A percentile compares a stretch with the other conserved stretches of the same genome.
Conservation (phyloP, 202 grass and related monocot species). For the Schoenoplectus tabernaemontani region DNA sequence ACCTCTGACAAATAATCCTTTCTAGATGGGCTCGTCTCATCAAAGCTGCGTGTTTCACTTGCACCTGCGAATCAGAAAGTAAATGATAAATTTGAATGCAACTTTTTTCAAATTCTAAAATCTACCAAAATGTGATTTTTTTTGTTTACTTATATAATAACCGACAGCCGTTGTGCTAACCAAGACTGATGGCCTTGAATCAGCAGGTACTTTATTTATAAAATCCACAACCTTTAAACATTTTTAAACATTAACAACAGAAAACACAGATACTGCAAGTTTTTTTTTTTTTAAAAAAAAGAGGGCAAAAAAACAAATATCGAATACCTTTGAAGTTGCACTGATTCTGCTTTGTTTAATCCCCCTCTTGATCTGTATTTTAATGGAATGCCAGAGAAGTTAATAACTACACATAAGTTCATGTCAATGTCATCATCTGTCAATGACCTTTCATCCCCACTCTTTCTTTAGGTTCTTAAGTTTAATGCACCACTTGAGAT, state of each 20-base stretch:
- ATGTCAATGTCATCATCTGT: background rate
- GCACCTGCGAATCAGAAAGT: slow-evolving; percentile 35
- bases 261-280: background rate
- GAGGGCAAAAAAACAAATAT: background rate
- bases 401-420: background rate
- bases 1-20: slow-evolving; percentile 86
- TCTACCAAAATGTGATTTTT: background rate
- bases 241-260: slow-evolving; percentile 14
- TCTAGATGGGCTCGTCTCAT: slow-evolving; percentile 80
- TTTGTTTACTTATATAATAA: slow-evolving; percentile 66
- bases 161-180: slow-evolving; percentile 87
- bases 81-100: background rate
- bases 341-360: slow-evolving; percentile 73
- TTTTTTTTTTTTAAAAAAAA: background rate
- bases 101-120: background rate
- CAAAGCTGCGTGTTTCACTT: slow-evolving; percentile 65
- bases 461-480: background rate
- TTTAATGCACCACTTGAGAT: background rate
- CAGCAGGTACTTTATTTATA: slow-evolving; percentile 45
- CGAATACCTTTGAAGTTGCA: slow-evolving; percentile 59
- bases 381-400: background rate
- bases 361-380: slow-evolving; percentile 67
- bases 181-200: slow-evolving; percentile 59
- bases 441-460: background rate
- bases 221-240: slow-evolving; percentile 54